These are phyloP conservation scores for Rhizopus sp. DNA, from an alignment of 371 early-diverging fungal genomes.

Conservation along the genomic window DNA sequence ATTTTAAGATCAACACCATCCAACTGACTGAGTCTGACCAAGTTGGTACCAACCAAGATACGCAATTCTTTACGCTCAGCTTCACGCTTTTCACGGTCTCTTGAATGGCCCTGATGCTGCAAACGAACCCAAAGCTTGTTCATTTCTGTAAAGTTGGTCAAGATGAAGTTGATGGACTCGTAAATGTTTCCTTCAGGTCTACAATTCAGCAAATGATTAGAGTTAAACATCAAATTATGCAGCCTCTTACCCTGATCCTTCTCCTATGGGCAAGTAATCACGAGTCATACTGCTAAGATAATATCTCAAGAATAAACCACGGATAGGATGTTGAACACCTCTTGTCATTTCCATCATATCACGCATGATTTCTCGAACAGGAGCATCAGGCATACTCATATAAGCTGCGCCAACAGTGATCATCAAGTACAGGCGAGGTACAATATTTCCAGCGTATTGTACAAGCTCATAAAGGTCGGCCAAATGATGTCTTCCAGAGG, in stretches of 20 bases:
- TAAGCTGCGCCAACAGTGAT: slow-evolving; percentile 93
- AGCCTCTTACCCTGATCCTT: slow-evolving; percentile 51
- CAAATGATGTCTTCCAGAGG: slow-evolving; percentile 79
- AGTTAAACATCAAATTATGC: not conserved
- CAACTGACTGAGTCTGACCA: slow-evolving; percentile 90
- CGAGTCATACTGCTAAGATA: slow-evolving; percentile 91
- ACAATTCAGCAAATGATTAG: not conserved
- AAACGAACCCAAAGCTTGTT: slow-evolving; percentile 98
- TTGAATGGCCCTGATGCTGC: slow-evolving; percentile 93
- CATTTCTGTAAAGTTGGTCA: slow-evolving; percentile 98
- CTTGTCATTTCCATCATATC: slow-evolving; percentile 98
- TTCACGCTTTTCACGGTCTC: slow-evolving; percentile 92
- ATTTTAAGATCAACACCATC: slow-evolving; percentile 82
- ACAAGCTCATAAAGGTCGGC: slow-evolving; percentile 95
- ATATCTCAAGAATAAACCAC: slow-evolving; percentile 92
- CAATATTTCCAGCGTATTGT: slow-evolving; percentile 93
- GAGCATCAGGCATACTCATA: slow-evolving; percentile 83
- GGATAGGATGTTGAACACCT: slow-evolving; percentile 95
- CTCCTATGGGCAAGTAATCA: slow-evolving; percentile 75
- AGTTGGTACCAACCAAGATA: slow-evolving; percentile 94
- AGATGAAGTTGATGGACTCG: slow-evolving; percentile 91
- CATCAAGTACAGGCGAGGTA: slow-evolving; percentile 95
- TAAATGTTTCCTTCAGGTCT: slow-evolving; percentile 81
- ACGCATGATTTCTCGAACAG: slow-evolving; percentile 89
- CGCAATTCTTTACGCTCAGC: slow-evolving; percentile 92